Percentiles rank a stretch among this genome's conserved stretches.
Evolutionary conservation across 306 rosid genomes (phyloP).

Genomic region (Glycine latifolia): DNA sequence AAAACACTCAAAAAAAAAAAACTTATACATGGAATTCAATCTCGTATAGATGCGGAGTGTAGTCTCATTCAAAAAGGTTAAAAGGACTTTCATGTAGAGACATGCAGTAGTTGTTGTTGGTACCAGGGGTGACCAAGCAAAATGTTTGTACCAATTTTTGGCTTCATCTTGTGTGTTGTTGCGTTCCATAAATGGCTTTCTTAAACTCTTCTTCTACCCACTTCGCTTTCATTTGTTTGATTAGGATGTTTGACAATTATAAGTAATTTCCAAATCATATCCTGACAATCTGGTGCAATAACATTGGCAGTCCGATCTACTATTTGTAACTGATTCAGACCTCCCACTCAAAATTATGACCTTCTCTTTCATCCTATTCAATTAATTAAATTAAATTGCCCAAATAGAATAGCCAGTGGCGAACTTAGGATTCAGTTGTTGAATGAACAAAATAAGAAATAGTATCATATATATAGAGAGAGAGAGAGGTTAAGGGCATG

Average conservation of each 20-base stretch:
- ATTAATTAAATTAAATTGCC: too few species aligned
- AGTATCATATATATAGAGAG: too few species aligned
- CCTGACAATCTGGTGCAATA: conserved; percentile 16
- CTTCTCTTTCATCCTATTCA: too few species aligned
- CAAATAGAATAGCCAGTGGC: background rate
- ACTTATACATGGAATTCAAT: conserved; percentile 28
- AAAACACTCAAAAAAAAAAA: too few species aligned
- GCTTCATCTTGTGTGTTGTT: conserved; percentile 39
- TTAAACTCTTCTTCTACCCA: conserved; percentile 16
- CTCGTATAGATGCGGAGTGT: conserved; percentile 37
- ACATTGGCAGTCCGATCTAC: conserved; percentile 18
- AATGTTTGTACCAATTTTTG: conserved; percentile 41
- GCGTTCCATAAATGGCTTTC: conserved; percentile 46
- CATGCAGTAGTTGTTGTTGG: conserved; percentile 49
- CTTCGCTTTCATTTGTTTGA: conserved; percentile 18
- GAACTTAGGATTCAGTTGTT: background rate
- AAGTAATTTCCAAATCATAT: conserved; percentile 15
- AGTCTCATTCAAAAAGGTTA: conserved; percentile 34
- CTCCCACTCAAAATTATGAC: conserved; percentile 8
- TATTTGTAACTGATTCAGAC: background rate
- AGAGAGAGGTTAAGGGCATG: too few species aligned
- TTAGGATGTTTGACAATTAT: conserved; percentile 35
- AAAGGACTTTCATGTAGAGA: conserved; percentile 11
- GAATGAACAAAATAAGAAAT: background rate
- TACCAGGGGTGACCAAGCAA: conserved; percentile 48